Evolutionary conservation across 2,329 filamentous ascomycete species (phyloP).

Genomic region (Penicillium sp.): DNA sequence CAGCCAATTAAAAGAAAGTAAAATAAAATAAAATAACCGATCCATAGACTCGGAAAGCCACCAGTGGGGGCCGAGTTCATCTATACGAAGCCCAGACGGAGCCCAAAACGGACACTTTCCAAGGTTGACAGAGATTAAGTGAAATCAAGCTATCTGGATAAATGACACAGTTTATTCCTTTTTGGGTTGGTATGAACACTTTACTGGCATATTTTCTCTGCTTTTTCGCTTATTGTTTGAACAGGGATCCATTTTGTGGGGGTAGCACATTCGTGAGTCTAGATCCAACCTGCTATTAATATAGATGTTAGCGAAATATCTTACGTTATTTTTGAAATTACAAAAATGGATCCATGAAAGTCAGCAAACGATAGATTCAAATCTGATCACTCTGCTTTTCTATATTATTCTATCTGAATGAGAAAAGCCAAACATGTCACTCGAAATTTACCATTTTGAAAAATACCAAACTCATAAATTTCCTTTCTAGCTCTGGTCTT

Average conservation of each 20-base stretch:
- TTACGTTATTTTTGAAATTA: not conserved
- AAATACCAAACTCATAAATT: not conserved
- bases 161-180: too few relatives aligned
- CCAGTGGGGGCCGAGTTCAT: conserved; percentile 3
- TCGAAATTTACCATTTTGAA: not conserved
- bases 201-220: not conserved
- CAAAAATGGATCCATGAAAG: not conserved
- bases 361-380: not conserved
- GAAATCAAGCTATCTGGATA: not conserved
- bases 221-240: not conserved
- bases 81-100: not conserved
- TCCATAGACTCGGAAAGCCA: not conserved
- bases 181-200: too few relatives aligned
- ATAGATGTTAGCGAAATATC: not conserved
- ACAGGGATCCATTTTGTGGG: not conserved
- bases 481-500: not conserved
- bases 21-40: not conserved
- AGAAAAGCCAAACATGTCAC: not conserved
- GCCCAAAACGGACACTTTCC: not conserved
- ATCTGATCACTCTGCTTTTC: not conserved
- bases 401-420: not conserved
- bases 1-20: not conserved
- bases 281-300: not conserved
- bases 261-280: not conserved
- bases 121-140: not conserved